Conservation (phyloP, 2,329 filamentous ascomycete species). For the Fusarium chuoi region DNA sequence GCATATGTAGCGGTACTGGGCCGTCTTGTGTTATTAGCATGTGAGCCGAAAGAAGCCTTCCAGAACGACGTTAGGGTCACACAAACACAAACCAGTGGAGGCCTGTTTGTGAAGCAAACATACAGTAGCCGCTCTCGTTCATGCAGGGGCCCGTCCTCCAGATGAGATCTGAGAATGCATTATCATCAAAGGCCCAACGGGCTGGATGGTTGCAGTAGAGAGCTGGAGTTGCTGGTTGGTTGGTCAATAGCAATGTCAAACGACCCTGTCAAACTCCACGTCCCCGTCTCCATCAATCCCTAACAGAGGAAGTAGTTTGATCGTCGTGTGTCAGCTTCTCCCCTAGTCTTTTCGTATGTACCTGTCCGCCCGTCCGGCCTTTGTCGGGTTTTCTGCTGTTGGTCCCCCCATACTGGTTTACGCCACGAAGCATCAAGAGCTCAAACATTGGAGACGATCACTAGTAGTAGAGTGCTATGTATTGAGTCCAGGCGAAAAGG, state of each 20-base stretch:
- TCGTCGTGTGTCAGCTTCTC: conserved; percentile 25
- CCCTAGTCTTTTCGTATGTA: background rate
- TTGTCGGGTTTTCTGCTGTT: conserved; percentile 2
- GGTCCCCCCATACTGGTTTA: background rate
- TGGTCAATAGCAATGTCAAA: background rate
- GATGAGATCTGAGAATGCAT: conserved; percentile 17
- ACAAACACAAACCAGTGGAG: conserved; percentile 6
- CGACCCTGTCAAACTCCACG: conserved; percentile 17
- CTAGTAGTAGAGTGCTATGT: conserved; percentile 1
- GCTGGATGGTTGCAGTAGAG: conserved; percentile 1
- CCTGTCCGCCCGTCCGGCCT: conserved; percentile 1
- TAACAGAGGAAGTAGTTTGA: conserved; percentile 12
- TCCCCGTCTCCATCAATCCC: conserved; percentile 11
- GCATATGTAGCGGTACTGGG: conserved; percentile 13
- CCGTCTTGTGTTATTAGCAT: conserved; percentile 1
- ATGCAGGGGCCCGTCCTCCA: conserved; percentile 21
- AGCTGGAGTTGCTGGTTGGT: conserved; percentile 1
- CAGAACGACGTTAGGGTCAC: conserved; percentile 31
- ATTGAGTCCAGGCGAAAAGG: conserved; percentile 19
- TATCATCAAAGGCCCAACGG: conserved; percentile 10
- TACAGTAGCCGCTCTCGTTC: background rate
- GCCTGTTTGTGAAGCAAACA: conserved; percentile 12
- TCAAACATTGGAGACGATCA: conserved; percentile 7
- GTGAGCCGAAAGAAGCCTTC: conserved; percentile 34
- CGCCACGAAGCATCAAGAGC: conserved; percentile 21